A percentile compares a stretch with the other conserved stretches of the same genome.
Conservation (phyloP, 2,329 filamentous ascomycete species). For the Fusarium sp. region DNA sequence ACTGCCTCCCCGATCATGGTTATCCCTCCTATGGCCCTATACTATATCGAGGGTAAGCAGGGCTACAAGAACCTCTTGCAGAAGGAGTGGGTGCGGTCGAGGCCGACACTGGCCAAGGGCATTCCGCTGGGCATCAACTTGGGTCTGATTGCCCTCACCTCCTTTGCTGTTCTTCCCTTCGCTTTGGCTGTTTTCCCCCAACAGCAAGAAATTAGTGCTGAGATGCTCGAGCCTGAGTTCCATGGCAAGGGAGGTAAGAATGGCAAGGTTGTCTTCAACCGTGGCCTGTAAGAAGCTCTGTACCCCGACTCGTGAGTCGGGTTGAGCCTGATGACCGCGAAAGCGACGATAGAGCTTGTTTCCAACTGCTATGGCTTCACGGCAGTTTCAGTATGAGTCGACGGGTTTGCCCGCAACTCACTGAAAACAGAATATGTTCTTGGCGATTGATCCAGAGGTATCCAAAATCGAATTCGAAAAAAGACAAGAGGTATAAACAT, state of each 20-base stretch:
- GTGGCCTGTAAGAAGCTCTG: slow-evolving; percentile 77
- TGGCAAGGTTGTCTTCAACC: slow-evolving; percentile 94
- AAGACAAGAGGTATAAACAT: not conserved
- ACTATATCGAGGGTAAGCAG: slow-evolving; percentile 75
- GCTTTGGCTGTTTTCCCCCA: slow-evolving; percentile 94
- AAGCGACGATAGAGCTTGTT: slow-evolving; percentile 6
- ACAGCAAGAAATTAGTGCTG: slow-evolving; percentile 81
- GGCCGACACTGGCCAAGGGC: slow-evolving; percentile 70
- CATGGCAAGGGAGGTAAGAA: slow-evolving; percentile 80
- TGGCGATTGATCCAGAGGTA: slow-evolving; percentile 1
- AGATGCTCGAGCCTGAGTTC: slow-evolving; percentile 86
- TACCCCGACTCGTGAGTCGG: not conserved
- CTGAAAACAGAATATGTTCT: not conserved
- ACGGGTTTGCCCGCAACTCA: not conserved
- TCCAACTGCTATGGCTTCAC: not conserved
- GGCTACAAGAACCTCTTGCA: slow-evolving; percentile 57
- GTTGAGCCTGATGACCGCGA: not conserved
- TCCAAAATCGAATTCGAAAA: not conserved
- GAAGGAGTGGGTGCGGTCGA: slow-evolving; percentile 80
- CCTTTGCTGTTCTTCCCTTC: slow-evolving; percentile 87
- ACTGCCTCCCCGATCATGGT: slow-evolving; percentile 99
- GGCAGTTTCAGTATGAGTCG: not conserved
- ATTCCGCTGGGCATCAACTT: slow-evolving; percentile 83
- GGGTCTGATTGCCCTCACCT: slow-evolving; percentile 85
- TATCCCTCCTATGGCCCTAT: slow-evolving; percentile 85